A percentile compares a stretch with the other conserved stretches of the same genome.
These are phyloP conservation scores for Tetrapyrgos nigripes DNA, from an alignment of 1,284 basidiomycete species.

Conservation along the genomic window DNA sequence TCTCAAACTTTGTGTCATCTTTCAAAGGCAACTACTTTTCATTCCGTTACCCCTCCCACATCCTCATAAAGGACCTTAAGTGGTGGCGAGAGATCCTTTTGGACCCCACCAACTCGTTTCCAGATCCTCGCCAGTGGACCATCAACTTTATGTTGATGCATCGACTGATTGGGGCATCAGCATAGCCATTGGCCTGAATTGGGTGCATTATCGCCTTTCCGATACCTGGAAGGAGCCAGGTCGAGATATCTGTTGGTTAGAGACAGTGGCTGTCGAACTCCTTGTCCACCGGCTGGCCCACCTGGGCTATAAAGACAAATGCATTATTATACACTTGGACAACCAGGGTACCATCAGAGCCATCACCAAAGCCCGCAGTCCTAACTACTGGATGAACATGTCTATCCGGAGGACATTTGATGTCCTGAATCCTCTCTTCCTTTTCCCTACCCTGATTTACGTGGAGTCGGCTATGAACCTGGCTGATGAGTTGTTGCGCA, in stretches of 20 bases:
- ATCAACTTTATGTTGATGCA: conserved; percentile 2
- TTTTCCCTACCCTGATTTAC: conserved; percentile 32
- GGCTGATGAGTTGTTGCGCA: conserved; percentile 41
- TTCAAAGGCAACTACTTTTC: not conserved
- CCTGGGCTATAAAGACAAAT: not conserved
- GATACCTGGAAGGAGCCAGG: not conserved
- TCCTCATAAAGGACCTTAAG: not conserved
- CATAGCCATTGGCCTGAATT: not conserved
- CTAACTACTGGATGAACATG: conserved; percentile 40
- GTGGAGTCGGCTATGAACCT: conserved; percentile 36
- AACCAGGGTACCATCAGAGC: conserved; percentile 48
- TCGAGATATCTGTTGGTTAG: conserved; percentile 13
- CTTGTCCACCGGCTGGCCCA: not conserved
- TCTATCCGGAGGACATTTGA: conserved; percentile 32
- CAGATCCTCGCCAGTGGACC: not conserved
- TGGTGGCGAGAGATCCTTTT: conserved; percentile 1
- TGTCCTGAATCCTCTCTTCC: conserved; percentile 26
- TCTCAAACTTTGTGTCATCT: not conserved
- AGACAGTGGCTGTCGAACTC: conserved; percentile 11
- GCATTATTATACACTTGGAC: conserved; percentile 1
- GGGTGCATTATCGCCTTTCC: not conserved
- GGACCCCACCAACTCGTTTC: not conserved
- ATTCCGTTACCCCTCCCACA: not conserved
- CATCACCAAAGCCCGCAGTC: conserved; percentile 35
- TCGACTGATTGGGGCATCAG: conserved; percentile 9